Percentiles rank a stretch among this genome's conserved stretches.
phyloP scores from a whole-genome alignment of 2,329 filamentous ascomycete genomes.

The Nannizziopsis arthrosporioides region DNA sequence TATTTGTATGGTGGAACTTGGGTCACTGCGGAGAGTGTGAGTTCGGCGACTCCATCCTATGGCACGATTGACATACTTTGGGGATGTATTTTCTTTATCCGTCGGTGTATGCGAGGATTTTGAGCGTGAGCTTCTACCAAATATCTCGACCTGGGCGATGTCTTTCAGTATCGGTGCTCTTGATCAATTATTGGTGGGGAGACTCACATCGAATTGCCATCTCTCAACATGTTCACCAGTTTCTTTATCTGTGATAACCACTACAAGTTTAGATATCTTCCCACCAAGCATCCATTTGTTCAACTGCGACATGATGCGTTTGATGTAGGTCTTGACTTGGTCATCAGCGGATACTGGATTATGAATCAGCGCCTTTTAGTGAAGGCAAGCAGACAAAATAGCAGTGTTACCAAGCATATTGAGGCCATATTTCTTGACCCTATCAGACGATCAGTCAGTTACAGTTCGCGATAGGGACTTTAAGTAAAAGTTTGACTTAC shows the following conservation, averaged over 20 bases:
- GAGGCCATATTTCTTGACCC: constrained; percentile 97
- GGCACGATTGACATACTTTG: constrained; percentile 35
- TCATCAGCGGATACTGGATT: constrained; percentile 74
- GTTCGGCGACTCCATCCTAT: too few species aligned
- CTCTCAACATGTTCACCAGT: constrained; percentile 91
- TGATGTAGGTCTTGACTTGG: constrained; percentile 98
- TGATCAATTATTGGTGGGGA: neutral
- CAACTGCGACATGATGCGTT: constrained; percentile 96
- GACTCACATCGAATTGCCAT: constrained; percentile 86
- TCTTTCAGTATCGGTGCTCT: neutral
- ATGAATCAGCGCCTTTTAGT: constrained; percentile 11
- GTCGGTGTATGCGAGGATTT: constrained; percentile 39
- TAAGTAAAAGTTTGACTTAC: constrained; percentile 39
- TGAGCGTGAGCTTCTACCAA: constrained; percentile 42
- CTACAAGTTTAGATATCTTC: constrained; percentile 93
- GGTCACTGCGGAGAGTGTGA: constrained; percentile 4
- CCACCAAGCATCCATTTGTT: constrained; percentile 96
- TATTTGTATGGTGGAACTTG: constrained; percentile 15
- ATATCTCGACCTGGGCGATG: constrained; percentile 42
- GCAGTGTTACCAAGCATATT: constrained; percentile 70
- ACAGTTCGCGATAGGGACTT: neutral
- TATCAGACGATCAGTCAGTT: constrained; percentile 16
- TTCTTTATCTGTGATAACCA: constrained; percentile 94
- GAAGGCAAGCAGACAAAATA: neutral
- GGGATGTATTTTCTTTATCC: constrained; percentile 44